These are phyloP conservation scores for Corallochytrium limacisporum DNA, from an alignment of 78 protist genomes.

Conservation along the genomic window DNA sequence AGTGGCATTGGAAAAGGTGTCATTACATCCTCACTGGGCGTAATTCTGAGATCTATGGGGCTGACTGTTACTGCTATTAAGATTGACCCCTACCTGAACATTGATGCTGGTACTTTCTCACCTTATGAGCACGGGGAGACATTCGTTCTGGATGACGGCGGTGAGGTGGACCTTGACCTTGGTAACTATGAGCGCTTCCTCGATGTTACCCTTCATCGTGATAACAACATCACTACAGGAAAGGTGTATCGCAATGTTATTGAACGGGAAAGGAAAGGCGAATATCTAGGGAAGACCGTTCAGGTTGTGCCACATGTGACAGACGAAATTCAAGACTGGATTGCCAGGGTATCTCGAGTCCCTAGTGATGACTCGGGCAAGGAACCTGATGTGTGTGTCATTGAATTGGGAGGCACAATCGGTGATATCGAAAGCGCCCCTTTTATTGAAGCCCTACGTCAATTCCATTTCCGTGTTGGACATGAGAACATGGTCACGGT, in stretches of 20 bases:
- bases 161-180: conserved; percentile 90
- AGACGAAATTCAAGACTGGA: conserved; percentile 75
- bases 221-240: conserved; percentile 96
- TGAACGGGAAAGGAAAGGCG: conserved; percentile 74
- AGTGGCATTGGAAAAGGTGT: conserved; percentile 82
- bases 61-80: conserved; percentile 59
- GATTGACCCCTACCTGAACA: conserved; percentile 58
- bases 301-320: conserved; percentile 96
- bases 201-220: conserved; percentile 46
- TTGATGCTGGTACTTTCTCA: conserved; percentile 74
- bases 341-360: conserved; percentile 72
- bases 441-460: conserved; percentile 91
- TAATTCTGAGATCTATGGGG: conserved; percentile 47
- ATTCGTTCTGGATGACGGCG: conserved; percentile 79
- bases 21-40: conserved; percentile 54
- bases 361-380: conserved; percentile 57
- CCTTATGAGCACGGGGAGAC: conserved; percentile 37
- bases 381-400: conserved; percentile 78
- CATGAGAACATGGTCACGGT: conserved; percentile 19
- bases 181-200: conserved; percentile 96
- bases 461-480: conserved; percentile 76
- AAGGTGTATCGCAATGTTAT: conserved; percentile 79
- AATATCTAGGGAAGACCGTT: conserved; percentile 94
- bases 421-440: conserved; percentile 96
- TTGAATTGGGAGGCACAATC: conserved; percentile 75